Conservation (phyloP, 1,284 basidiomycete species). For the Chalciporus sp. region DNA sequence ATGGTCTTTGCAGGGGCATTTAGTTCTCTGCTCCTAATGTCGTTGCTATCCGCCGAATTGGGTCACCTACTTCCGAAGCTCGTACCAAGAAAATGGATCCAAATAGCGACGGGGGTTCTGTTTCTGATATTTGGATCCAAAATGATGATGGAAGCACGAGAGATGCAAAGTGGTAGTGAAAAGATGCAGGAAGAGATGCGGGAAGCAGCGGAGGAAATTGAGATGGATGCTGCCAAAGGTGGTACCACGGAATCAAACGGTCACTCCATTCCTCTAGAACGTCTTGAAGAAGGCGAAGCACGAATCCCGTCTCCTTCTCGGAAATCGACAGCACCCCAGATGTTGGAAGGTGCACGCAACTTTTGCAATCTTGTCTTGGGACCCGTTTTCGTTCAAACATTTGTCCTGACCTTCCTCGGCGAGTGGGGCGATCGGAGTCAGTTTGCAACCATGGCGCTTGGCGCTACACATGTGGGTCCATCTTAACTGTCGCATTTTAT, state of each 20-base stretch:
- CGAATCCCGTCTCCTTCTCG: slow-evolving; percentile 5
- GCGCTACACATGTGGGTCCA: slow-evolving; percentile 85
- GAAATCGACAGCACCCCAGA: slow-evolving; percentile 7
- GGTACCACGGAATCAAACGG: slow-evolving; percentile 37
- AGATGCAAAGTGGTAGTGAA: slow-evolving; percentile 75
- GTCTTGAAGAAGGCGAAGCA: slow-evolving; percentile 60
- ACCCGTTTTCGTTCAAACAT: slow-evolving; percentile 95
- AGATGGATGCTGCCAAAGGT: slow-evolving; percentile 60
- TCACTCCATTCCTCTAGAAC: slow-evolving; percentile 57
- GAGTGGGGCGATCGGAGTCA: slow-evolving; percentile 99
- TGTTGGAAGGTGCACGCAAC: slow-evolving; percentile 73
- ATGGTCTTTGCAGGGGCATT: slow-evolving; percentile 92
- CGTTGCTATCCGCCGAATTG: slow-evolving; percentile 84
- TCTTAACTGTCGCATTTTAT: not conserved
- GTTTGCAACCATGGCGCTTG: slow-evolving; percentile 96
- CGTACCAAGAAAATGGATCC: slow-evolving; percentile 81
- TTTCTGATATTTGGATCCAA: slow-evolving; percentile 88
- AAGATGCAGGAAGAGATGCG: slow-evolving; percentile 92
- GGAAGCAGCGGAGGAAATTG: slow-evolving; percentile 89
- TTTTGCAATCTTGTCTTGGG: slow-evolving; percentile 83
- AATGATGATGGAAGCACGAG: slow-evolving; percentile 80
- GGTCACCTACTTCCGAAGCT: slow-evolving; percentile 85
- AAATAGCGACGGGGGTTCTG: slow-evolving; percentile 75
- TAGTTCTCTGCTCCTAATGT: slow-evolving; percentile 89
- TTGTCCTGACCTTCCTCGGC: slow-evolving; percentile 93